Evolutionary conservation across 768 basidiomycete species (phyloP).

Genomic region (Psilocybe sp.): DNA sequence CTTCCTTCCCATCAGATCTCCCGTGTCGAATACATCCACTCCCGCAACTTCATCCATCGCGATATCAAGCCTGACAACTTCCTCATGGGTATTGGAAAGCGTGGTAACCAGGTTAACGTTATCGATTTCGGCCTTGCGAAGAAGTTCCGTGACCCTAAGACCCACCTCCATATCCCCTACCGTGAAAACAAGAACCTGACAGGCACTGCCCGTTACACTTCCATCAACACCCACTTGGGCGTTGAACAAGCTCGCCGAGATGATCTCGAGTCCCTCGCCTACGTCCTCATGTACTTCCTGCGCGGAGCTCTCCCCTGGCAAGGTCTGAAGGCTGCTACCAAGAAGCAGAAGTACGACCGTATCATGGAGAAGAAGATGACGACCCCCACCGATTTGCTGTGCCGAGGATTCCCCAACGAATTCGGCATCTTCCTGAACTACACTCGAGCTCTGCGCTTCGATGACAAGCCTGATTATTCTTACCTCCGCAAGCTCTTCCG

Average conservation of each 20-base stretch:
- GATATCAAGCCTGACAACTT: slow-evolving; percentile 99
- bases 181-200: slow-evolving; percentile 99
- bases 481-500: slow-evolving; percentile 99
- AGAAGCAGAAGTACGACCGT: slow-evolving; percentile 99
- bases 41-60: slow-evolving; percentile 95
- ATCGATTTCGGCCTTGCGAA: slow-evolving; percentile 98
- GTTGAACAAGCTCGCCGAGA: slow-evolving; percentile 98
- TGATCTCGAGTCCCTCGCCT: slow-evolving; percentile 96
- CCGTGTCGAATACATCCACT: slow-evolving; percentile 99
- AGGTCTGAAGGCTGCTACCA: slow-evolving; percentile 98
- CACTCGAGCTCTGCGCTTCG: slow-evolving; percentile 97
- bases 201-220: slow-evolving; percentile 97
- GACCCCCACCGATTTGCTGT: slow-evolving; percentile 92
- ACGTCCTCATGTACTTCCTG: slow-evolving; percentile 99
- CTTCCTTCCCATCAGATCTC: slow-evolving; percentile 66
- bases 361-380: slow-evolving; percentile 99
- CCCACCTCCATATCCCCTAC: slow-evolving; percentile 99
- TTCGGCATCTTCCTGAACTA: slow-evolving; percentile 99
- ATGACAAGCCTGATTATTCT: slow-evolving; percentile 99
- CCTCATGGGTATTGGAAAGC: slow-evolving; percentile 99
- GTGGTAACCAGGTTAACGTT: slow-evolving; percentile 99
- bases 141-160: slow-evolving; percentile 99
- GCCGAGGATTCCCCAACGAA: slow-evolving; percentile 99
- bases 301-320: slow-evolving; percentile 98
- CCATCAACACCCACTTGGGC: slow-evolving; percentile 98